These are phyloP conservation scores for Ophioceras dolichostomum DNA, from an alignment of 2,329 filamentous ascomycete species.

Conservation along the genomic window DNA sequence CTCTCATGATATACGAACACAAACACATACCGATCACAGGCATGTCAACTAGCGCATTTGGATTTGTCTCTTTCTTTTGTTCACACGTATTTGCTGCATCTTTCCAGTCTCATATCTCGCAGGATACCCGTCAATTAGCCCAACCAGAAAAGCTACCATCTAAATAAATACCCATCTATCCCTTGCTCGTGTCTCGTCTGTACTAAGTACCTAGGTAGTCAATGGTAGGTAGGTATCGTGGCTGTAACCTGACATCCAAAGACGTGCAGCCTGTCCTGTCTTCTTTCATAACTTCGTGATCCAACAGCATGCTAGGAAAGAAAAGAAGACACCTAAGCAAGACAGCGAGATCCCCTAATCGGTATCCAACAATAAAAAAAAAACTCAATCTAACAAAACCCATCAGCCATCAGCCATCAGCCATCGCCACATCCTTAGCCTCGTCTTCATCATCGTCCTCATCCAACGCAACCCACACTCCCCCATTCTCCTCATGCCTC, in stretches of 20 bases:
- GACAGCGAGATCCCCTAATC: too few relatives aligned
- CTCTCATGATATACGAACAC: background rate
- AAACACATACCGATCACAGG: background rate
- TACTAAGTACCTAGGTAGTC: background rate
- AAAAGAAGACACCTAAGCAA: background rate
- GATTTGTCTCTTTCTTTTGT: background rate
- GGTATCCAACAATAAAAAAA: background rate
- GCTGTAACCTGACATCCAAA: too few relatives aligned
- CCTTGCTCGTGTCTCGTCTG: too few relatives aligned
- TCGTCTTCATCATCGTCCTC: background rate
- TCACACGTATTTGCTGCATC: too few relatives aligned
- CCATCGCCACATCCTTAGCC: too few relatives aligned
- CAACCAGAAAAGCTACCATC: too few relatives aligned
- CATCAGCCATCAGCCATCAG: too few relatives aligned
- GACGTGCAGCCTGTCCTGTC: too few relatives aligned
- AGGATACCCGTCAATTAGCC: slow-evolving; percentile 1
- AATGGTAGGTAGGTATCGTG: background rate
- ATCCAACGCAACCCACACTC: background rate
- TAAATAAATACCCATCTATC: background rate
- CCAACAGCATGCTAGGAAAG: background rate
- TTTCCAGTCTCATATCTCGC: too few relatives aligned
- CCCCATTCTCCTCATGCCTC: slow-evolving; percentile 6
- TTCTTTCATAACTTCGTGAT: too few relatives aligned
- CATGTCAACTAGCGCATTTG: background rate
- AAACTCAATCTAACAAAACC: background rate